These are phyloP conservation scores for Colletotrichum navitas DNA, from an alignment of 2,329 filamentous ascomycete species.

Conservation along the genomic window DNA sequence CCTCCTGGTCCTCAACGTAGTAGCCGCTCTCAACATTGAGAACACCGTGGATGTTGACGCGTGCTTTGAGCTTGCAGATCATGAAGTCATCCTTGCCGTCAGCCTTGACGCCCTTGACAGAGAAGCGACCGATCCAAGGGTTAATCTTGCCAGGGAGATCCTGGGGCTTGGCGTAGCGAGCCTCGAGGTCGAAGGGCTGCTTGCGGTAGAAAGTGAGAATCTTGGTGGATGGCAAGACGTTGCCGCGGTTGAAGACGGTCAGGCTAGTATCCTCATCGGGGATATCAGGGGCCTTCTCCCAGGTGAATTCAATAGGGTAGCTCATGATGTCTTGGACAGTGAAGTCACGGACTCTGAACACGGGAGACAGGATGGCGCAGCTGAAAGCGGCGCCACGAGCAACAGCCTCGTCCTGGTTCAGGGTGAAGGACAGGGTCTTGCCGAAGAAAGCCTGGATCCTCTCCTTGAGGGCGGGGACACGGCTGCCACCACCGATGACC, in stretches of 20 bases:
- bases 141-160: slow-evolving; percentile 88
- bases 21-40: slow-evolving; percentile 97
- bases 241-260: slow-evolving; percentile 97
- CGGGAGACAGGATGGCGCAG: slow-evolving; percentile 96
- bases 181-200: slow-evolving; percentile 96
- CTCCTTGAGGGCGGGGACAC: slow-evolving; percentile 93
- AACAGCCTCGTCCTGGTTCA: slow-evolving; percentile 98
- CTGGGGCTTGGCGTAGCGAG: slow-evolving; percentile 90
- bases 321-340: slow-evolving; percentile 96
- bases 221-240: slow-evolving; percentile 97
- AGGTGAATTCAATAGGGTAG: slow-evolving; percentile 98
- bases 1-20: slow-evolving; percentile 97
- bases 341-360: slow-evolving; percentile 99
- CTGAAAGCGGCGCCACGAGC: slow-evolving; percentile 96
- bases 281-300: slow-evolving; percentile 98
- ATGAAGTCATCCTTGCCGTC: slow-evolving; percentile 97
- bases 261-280: slow-evolving; percentile 98
- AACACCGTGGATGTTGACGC: slow-evolving; percentile 95
- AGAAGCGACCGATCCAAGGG: slow-evolving; percentile 97
- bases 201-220: slow-evolving; percentile 99
- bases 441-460: slow-evolving; percentile 90
- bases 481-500: slow-evolving; percentile 93
- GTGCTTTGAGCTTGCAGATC: slow-evolving; percentile 99
- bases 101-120: slow-evolving; percentile 96
- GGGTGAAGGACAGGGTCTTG: slow-evolving; percentile 93